Percentiles rank a stretch among this genome's conserved stretches.
These are phyloP conservation scores for Exophiala sp. DNA, from an alignment of 2,329 filamentous ascomycete genomes.

Conservation along the genomic window DNA sequence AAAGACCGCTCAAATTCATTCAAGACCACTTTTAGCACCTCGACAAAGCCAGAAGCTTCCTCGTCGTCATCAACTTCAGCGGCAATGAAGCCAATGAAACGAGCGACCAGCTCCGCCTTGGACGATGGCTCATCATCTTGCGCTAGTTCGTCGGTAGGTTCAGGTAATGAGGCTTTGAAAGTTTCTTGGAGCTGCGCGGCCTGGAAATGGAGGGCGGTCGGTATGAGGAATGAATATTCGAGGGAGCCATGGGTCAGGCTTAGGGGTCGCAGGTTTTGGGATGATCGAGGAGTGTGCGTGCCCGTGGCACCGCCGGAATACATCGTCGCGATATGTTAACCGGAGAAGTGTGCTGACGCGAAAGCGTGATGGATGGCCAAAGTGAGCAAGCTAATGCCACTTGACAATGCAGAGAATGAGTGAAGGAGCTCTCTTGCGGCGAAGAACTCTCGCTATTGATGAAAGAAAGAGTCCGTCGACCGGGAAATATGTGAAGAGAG, in stretches of 20 bases:
- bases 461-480: background rate
- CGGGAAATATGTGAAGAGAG: background rate
- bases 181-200: conserved; percentile 89
- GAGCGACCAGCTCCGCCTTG: conserved; percentile 80
- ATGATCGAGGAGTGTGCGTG: conserved; percentile 92
- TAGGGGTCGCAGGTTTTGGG: conserved; percentile 83
- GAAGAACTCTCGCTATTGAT: background rate
- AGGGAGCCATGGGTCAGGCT: conserved; percentile 88
- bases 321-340: conserved; percentile 25
- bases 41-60: conserved; percentile 77
- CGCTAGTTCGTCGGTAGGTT: conserved; percentile 91
- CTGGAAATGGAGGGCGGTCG: conserved; percentile 91
- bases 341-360: background rate
- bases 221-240: conserved; percentile 92
- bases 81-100: conserved; percentile 87
- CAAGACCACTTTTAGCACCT: conserved; percentile 84
- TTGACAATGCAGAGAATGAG: conserved; percentile 12
- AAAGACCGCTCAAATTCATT: conserved; percentile 97
- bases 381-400: conserved; percentile 32
- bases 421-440: conserved; percentile 6
- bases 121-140: conserved; percentile 99
- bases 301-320: conserved; percentile 60
- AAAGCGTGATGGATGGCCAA: conserved; percentile 1
- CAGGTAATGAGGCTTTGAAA: conserved; percentile 77
- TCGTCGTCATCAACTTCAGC: conserved; percentile 87